Percentiles rank a stretch among this genome's conserved stretches.
Evolutionary conservation across 1,284 basidiomycete genomes (phyloP).

Genomic region (Blastosporella zonata): DNA sequence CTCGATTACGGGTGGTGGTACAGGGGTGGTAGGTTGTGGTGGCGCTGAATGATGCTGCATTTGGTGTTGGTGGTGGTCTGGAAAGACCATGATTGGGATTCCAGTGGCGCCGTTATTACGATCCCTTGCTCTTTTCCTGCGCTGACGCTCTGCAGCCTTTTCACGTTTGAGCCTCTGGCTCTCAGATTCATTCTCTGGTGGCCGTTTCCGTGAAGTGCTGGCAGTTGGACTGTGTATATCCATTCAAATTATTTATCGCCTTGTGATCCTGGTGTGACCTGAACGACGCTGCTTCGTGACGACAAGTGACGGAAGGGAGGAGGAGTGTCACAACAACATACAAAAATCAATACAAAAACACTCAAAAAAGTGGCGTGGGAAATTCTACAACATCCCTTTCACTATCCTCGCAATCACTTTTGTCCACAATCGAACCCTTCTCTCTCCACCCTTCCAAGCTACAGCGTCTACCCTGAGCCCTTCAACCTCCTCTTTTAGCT

Average conservation of each 20-base stretch:
- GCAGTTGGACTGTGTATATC: constrained; percentile 13
- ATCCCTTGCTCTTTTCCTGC: constrained; percentile 75
- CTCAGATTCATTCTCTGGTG: constrained; percentile 67
- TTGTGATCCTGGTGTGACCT: constrained; percentile 39
- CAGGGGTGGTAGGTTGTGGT: constrained; percentile 18
- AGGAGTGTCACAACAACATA: constrained; percentile 27
- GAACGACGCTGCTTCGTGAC: constrained; percentile 39
- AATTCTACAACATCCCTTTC: constrained; percentile 58
- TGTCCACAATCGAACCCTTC: constrained; percentile 71
- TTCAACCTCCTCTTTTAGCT: constrained; percentile 32
- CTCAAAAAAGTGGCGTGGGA: constrained; percentile 17
- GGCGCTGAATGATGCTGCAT: constrained; percentile 15
- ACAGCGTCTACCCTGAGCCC: constrained; percentile 44
- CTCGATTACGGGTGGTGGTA: constrained; percentile 23
- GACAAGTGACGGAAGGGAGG: constrained; percentile 38
- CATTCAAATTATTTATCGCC: constrained; percentile 9
- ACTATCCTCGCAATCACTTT: constrained; percentile 64
- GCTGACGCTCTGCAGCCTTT: constrained; percentile 78
- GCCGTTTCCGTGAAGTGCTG: constrained; percentile 46
- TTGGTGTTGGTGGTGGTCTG: constrained; percentile 27
- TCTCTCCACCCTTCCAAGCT: constrained; percentile 59
- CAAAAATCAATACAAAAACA: constrained; percentile 7
- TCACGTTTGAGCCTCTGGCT: constrained; percentile 69
- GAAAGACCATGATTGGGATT: constrained; percentile 38
- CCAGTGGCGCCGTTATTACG: constrained; percentile 36